Evolutionary conservation across 257 asterid genomes (phyloP).

Genomic region (Solanum acaule): DNA sequence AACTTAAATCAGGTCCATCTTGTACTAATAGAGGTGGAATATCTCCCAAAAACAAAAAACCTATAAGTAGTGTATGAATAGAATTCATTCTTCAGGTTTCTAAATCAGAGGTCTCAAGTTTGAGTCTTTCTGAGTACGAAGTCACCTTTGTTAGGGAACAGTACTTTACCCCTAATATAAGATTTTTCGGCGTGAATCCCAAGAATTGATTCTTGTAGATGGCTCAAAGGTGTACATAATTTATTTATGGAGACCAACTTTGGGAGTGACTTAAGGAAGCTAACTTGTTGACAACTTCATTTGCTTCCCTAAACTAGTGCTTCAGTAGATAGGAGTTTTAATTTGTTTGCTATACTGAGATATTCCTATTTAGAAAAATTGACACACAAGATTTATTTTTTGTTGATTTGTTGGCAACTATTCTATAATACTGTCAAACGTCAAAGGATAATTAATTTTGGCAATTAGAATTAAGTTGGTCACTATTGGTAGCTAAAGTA

Average conservation of each 20-base stretch:
- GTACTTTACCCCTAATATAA: no score
- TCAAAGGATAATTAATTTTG: neutral
- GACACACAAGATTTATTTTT: neutral
- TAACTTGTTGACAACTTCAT: neutral
- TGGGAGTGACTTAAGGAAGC: neutral
- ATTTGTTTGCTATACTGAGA: neutral
- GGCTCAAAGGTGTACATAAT: neutral
- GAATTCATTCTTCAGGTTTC: no score
- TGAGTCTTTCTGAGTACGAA: rapidly evolving
- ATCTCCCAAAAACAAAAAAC: no score
- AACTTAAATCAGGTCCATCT: neutral
- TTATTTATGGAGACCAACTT: neutral
- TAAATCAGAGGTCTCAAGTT: no score
- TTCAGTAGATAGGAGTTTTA: neutral
- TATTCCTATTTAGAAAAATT: neutral
- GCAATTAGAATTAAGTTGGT: neutral
- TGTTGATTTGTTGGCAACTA: neutral
- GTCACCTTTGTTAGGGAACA: rapidly evolving
- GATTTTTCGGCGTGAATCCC: rapidly evolving
- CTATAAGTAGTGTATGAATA: no score
- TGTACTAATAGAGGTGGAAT: no score
- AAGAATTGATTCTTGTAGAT: neutral
- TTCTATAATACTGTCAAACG: neutral
- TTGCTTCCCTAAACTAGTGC: neutral
- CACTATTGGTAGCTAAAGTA: neutral